Base-by-base conservation (phyloP, 2,329 filamentous ascomycete species). In the Elsinoe batatas region DNA sequence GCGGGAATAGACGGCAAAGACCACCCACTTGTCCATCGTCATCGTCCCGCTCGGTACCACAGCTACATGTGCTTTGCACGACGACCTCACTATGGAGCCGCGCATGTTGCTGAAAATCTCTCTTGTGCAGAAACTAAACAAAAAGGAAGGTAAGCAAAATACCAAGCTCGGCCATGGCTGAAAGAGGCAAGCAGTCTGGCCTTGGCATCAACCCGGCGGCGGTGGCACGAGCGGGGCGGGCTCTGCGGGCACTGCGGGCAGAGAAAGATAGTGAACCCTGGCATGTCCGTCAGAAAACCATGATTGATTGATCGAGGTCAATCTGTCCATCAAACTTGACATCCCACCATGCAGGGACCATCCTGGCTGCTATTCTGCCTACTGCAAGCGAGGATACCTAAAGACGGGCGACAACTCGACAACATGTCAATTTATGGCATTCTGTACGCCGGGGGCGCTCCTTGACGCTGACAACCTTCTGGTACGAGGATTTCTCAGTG, bases 111-210 rank as follows among this genome's bases (percentile, higher is more conserved):
- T 35, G 47, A 36, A 38, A 33, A 51, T 38, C 33, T n/a, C 22
- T 51, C 32, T 51, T n/a, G 33, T 51, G 35, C 35, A 44, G 13
- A 49, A 26, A 18, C 10, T 17, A 38, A 20, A 38, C 33, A 38
- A 51, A 51, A 36, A 51, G 47, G 47, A 51, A 51, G 47, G 47
- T 51, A 51, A 51, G 47, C 47, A 51, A 51, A 51, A 4, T 36
- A 38, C 47, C 47, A 51, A 37, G 47, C 47, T 36, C 32, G 10
- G 47, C 47, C 47, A 38, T 37, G 33, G n/a, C 47, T 7, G 47
- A 51, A 30, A 37, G 15, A 51, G 47, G 47, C 26, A 51, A 35
- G 17, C 47, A 26, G 17, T 37, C n/a, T 17, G 35, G 32, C 35
- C 47, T 51, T 51, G 47, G 47, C 47, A 38, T 22, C 12, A 38